Evolutionary conservation across 345 rosid species (phyloP).

Genomic region (Salix brachista): DNA sequence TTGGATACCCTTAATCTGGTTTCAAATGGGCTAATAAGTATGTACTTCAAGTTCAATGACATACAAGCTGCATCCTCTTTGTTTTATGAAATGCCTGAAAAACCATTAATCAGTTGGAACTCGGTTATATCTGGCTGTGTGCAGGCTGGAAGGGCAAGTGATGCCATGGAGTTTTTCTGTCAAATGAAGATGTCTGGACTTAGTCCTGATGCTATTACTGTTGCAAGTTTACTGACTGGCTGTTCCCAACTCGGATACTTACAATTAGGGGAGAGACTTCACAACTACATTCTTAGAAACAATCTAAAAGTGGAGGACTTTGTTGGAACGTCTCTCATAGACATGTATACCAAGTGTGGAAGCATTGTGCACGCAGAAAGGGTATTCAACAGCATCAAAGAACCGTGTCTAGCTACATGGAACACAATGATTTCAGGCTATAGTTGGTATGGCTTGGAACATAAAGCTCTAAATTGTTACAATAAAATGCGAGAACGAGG

Average conservation of each 20-base stretch:
- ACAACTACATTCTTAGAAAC: constrained; percentile 51
- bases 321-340: constrained; percentile 72
- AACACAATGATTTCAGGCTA: constrained; percentile 72
- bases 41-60: constrained; percentile 58
- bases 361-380: constrained; percentile 48
- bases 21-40: constrained; percentile 65
- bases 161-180: constrained; percentile 48
- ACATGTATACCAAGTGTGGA: constrained; percentile 83
- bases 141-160: constrained; percentile 56
- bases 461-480: constrained; percentile 48
- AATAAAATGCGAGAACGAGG: constrained; percentile 43
- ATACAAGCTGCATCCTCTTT: constrained; percentile 45
- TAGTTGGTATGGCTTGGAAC: constrained; percentile 59
- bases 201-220: constrained; percentile 55
- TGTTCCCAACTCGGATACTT: constrained; percentile 70
- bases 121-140: constrained; percentile 74
- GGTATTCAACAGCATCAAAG: constrained; percentile 45
- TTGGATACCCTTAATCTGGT: constrained; percentile 43
- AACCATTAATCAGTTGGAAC: constrained; percentile 68
- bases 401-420: constrained; percentile 67
- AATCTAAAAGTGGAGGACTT: constrained; percentile 50
- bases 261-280: constrained; percentile 57
- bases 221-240: constrained; percentile 59
- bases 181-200: constrained; percentile 51
- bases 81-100: constrained; percentile 47